phyloP scores from a whole-genome alignment of 345 rosid genomes.

The Citrus reticulata region DNA sequence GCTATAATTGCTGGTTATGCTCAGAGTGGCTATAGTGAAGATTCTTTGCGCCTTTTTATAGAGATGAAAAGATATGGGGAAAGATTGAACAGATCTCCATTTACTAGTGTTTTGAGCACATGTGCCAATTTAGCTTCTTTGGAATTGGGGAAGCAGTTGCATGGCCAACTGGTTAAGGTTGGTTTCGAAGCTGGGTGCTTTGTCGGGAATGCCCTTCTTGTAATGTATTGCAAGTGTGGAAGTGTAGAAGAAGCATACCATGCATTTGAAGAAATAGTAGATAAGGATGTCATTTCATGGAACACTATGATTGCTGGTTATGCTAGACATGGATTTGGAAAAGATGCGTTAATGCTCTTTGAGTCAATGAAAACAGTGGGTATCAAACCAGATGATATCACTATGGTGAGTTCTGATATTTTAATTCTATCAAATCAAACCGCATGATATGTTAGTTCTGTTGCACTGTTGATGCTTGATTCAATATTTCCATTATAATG shows the following conservation, averaged over 20 bases:
- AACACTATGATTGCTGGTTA: slow-evolving; percentile 69
- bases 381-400: slow-evolving; percentile 54
- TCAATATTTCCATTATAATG: neutral
- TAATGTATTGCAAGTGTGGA: slow-evolving; percentile 74
- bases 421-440: slow-evolving; percentile 20
- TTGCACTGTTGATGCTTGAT: neutral
- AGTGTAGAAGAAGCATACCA: slow-evolving; percentile 59
- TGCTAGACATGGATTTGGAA: slow-evolving; percentile 64
- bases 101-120: slow-evolving; percentile 56
- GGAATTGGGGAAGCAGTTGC: slow-evolving; percentile 68
- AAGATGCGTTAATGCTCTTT: slow-evolving; percentile 48
- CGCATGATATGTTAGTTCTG: slow-evolving; percentile 30
- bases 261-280: slow-evolving; percentile 51
- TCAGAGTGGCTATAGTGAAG: slow-evolving; percentile 48
- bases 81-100: slow-evolving; percentile 54
- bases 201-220: slow-evolving; percentile 68
- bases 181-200: slow-evolving; percentile 57
- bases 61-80: slow-evolving; percentile 66
- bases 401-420: slow-evolving; percentile 35
- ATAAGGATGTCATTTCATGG: slow-evolving; percentile 65
- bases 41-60: slow-evolving; percentile 46
- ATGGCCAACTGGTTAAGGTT: slow-evolving; percentile 56
- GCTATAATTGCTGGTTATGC: slow-evolving; percentile 73
- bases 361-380: slow-evolving; percentile 57
- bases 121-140: slow-evolving; percentile 61